Percentiles rank a stretch among this genome's conserved stretches.
phyloP scores from a whole-genome alignment of 108 stramenopile species.

The Skeletonema menzelii region DNA sequence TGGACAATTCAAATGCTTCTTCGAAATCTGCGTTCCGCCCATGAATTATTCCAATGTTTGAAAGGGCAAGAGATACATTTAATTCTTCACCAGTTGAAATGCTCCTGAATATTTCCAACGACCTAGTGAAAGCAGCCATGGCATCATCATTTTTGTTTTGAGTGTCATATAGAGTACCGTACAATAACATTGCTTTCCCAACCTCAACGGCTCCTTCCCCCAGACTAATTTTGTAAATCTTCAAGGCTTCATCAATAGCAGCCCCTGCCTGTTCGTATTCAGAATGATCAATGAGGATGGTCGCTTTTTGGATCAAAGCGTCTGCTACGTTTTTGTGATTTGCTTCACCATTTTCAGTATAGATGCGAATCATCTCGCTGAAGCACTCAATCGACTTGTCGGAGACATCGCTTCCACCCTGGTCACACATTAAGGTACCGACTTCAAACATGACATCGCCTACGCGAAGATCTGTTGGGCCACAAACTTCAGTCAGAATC shows the following conservation, averaged over 20 bases:
- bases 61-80: conserved; percentile 63
- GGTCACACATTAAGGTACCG: conserved; percentile 24
- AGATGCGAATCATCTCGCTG: conserved; percentile 37
- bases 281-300: conserved; percentile 26
- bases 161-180: conserved; percentile 61
- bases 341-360: conserved; percentile 17
- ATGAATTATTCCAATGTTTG: conserved; percentile 68
- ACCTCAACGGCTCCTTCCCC: conserved; percentile 59
- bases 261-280: conserved; percentile 39
- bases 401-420: conserved; percentile 9
- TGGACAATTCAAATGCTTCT: conserved; percentile 48
- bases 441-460: conserved; percentile 44
- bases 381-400: conserved; percentile 42
- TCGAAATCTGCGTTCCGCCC: conserved; percentile 28
- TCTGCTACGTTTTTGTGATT: conserved; percentile 26
- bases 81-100: conserved; percentile 55
- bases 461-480: conserved; percentile 31
- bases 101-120: conserved; percentile 54
- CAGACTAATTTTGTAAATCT: conserved; percentile 52
- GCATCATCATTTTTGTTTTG: conserved; percentile 56
- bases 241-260: conserved; percentile 57
- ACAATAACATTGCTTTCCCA: conserved; percentile 60
- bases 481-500: conserved; percentile 14
- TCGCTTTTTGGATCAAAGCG: conserved; percentile 34
- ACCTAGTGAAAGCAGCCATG: conserved; percentile 58